Base-by-base conservation (phyloP, 1,284 basidiomycete species). In the Heterobasidion occidentale region DNA sequence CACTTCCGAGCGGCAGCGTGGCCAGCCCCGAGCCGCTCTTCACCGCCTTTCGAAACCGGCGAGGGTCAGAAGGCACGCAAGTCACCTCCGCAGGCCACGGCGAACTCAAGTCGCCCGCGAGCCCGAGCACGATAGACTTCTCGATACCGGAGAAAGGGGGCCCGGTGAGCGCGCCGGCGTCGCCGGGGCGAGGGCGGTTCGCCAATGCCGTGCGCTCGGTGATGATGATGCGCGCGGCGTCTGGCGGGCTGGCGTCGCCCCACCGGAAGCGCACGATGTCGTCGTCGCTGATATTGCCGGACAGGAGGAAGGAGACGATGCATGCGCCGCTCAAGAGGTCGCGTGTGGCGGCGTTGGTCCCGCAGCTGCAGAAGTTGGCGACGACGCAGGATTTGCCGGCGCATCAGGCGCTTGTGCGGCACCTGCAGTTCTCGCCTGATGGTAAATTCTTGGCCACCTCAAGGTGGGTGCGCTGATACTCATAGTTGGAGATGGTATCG, bases 391-490 rank as follows among this genome's bases (percentile, higher is more conserved):
- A 84, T 59, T 67, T 87, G 33, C 76, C 77, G 17, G 81, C 82
- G 11, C 86, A 89, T 68, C 71, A 75, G 56, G 85, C 83, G 15
- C 74, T 88, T 20, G 85, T 88, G 8, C 70, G 82, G 53, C 84
- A 88, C 66, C 64, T 88, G 64, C 80, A 87, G 64, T 89, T 88
- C 70, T 87, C 84, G 6, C 86, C 84, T 0, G 78, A 86, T 67
- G 86, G 86, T 33, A 81, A 78, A 63, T 86, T 77, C 62, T 66
- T 89, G 60, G 86, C 85, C 1, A 88, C 86, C 3, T 84, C 83
- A n/a, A 84, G 83, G 83, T 84, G 58, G 69, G 56, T 36, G 19
- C 19, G 11, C 19, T 14, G 46, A 17, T 7, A 11, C 11, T 27
- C 17, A 20, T 48, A n/a, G 38, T 17, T 48, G 27, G 6, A 48